Percentiles rank a stretch among this genome's conserved stretches.
Conservation (phyloP, 331 rosid species). For the Saraca asoca region DNA sequence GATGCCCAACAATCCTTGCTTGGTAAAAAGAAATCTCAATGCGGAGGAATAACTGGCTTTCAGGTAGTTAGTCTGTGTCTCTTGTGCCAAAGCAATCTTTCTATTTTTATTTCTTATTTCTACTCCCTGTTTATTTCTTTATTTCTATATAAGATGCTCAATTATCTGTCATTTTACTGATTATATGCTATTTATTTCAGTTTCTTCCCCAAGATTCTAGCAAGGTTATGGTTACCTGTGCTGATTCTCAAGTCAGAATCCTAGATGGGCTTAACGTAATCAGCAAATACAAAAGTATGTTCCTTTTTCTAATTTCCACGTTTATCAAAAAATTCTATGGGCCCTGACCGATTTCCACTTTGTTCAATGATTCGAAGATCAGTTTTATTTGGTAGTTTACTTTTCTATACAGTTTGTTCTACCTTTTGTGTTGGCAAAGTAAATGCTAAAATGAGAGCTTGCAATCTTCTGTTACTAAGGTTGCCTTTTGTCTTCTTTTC, state of each 20-base stretch:
- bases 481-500: conserved; percentile 29
- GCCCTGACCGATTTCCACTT: background rate
- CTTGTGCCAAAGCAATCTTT: too few species aligned
- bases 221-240: conserved; percentile 85
- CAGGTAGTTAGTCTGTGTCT: conserved; percentile 56
- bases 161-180: conserved; percentile 5
- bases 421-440: conserved; percentile 23
- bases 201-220: conserved; percentile 72
- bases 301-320: too few species aligned
- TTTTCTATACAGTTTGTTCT: background rate
- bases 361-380: too few species aligned
- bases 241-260: conserved; percentile 88
- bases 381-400: too few species aligned
- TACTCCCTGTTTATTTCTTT: too few species aligned
- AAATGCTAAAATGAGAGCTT: conserved; percentile 19
- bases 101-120: too few species aligned
- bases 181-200: conserved; percentile 46
- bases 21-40: conserved; percentile 73
- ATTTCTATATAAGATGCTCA: too few species aligned
- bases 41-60: conserved; percentile 87
- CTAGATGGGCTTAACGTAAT: conserved; percentile 77
- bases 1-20: conserved; percentile 62
- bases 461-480: conserved; percentile 31
- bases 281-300: conserved; percentile 79
- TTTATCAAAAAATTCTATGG: conserved; percentile 16